A percentile compares a stretch with the other conserved stretches of the same genome.
Conservation (phyloP, 1,139 yeast species). For the Kazachstania sp. region DNA sequence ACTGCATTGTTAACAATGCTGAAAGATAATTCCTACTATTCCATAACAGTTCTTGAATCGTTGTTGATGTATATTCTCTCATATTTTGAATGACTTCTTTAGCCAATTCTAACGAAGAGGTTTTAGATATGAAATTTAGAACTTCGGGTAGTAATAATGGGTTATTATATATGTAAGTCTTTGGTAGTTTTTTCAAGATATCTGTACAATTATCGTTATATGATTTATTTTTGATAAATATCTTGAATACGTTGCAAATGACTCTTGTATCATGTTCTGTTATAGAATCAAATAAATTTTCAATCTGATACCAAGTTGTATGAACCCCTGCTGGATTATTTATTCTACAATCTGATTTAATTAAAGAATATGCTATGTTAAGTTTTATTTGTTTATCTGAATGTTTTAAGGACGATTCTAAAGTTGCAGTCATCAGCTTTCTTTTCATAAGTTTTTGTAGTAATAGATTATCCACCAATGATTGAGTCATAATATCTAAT, state of each 20-base stretch:
- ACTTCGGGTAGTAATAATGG: conserved; percentile 33
- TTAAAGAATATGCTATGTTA: conserved; percentile 17
- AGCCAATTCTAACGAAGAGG: conserved; percentile 26
- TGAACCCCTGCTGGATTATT: conserved; percentile 26
- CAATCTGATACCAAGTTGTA: conserved; percentile 22
- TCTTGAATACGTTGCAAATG: conserved; percentile 29
- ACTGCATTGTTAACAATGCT: conserved; percentile 35
- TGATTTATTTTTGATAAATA: conserved; percentile 30
- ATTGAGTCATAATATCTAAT: conserved; percentile 17
- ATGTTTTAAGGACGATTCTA: conserved; percentile 2
- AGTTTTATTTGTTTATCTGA: conserved; percentile 12
- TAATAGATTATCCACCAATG: conserved; percentile 9
- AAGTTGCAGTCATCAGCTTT: conserved; percentile 10
- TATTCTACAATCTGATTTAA: conserved; percentile 17
- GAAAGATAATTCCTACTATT: conserved; percentile 26
- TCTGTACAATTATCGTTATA: conserved; percentile 29
- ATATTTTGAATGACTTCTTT: conserved; percentile 28
- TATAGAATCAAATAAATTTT: conserved; percentile 13
- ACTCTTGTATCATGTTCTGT: conserved; percentile 23
- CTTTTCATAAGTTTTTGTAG: conserved; percentile 12
- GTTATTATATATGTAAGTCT: conserved; percentile 32
- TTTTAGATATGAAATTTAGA: conserved; percentile 31
- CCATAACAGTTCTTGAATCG: conserved; percentile 23
- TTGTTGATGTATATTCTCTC: conserved; percentile 12
- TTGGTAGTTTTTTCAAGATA: conserved; percentile 30